phyloP scores from a whole-genome alignment of 1,284 basidiomycete species.

The Rhodotorula sp. region DNA sequence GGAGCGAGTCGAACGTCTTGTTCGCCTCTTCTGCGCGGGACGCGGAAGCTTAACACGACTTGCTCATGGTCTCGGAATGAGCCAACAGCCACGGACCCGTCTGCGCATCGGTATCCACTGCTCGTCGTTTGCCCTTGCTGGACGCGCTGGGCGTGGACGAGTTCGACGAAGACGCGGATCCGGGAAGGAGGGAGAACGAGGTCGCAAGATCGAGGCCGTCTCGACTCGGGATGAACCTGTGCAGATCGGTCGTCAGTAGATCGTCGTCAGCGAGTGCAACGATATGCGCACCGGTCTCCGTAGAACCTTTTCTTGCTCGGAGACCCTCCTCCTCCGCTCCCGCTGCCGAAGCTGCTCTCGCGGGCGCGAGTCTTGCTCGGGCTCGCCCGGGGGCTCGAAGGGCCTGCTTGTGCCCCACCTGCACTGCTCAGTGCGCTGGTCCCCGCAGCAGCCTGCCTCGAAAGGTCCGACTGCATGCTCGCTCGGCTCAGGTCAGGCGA shows the following conservation, averaged over 20 bases:
- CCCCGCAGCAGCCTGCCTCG: no score
- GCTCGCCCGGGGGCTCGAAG: slow-evolving; percentile 6
- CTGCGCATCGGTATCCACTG: slow-evolving; percentile 51
- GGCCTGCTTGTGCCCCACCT: not conserved
- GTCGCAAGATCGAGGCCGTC: slow-evolving; percentile 57
- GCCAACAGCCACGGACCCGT: slow-evolving; percentile 41
- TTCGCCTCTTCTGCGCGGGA: slow-evolving; percentile 56
- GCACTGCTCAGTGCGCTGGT: not conserved
- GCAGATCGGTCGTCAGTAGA: no score
- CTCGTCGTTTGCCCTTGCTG: slow-evolving; percentile 48
- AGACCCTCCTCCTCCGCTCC: not conserved
- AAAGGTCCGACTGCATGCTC: not conserved
- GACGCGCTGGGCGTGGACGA: slow-evolving; percentile 43
- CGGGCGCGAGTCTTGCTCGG: slow-evolving; percentile 3
- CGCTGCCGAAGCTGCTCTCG: slow-evolving; percentile 1
- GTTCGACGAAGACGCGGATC: slow-evolving; percentile 33
- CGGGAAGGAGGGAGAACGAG: slow-evolving; percentile 56
- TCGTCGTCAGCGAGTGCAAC: not conserved
- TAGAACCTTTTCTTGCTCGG: slow-evolving; percentile 31
- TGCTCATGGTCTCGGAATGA: not conserved
- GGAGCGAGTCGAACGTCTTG: slow-evolving; percentile 56
- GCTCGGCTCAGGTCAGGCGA: no score
- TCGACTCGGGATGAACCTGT: slow-evolving; percentile 59
- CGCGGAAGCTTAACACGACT: not conserved
- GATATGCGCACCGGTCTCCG: slow-evolving; percentile 19